Evolutionary conservation across 2,329 filamentous ascomycete genomes (phyloP), one percentile per base, ranked within the genome.

Genomic region (Aspergillaceae sp.): DNA sequence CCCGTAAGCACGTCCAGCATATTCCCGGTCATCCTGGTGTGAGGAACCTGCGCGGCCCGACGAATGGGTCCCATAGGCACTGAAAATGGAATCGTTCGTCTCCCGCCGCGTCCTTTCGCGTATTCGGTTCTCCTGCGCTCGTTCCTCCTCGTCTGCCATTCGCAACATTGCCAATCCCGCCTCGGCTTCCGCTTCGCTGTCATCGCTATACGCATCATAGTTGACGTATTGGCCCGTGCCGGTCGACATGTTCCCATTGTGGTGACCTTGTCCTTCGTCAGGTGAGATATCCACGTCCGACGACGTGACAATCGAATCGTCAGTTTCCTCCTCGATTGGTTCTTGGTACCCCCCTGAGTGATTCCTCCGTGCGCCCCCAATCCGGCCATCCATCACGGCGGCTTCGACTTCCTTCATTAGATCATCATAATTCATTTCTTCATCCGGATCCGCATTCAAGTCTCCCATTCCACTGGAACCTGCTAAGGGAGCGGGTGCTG

Each of bases 151-250:
- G 50, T 94, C 88, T 4, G 88, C 89, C 68, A 90, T 80, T 48
- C 82, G 82, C 77, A 97, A 81, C 54, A 89, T 89, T 61, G 86
- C 79, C 43, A 94, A 71, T 10, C 92, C 91, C 49, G 87, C 87
- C 35, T 85, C 83, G 19, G 86, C 91, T 65, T 96, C 91, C 0
- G 86, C 82, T 60, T 97, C 91, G 60, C 88, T 94, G 42, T 94
- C 88, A 45, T 91, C 85, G 51, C 74, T 74, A 55, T 75, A 76
- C 4, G 70, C 69, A 49, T 68, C 69, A 48, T 73, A 71, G 49
- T 72, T 71, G 35, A 71, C 64, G 48, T 70, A 68, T 43, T 72
- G 62, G 45, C 70, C 68, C 2, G 65, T 62, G 3, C 65, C 69
- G 4, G 71, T 73, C 4, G 69, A 58, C 51, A 69, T 60, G 59